A percentile compares a stretch with the other conserved stretches of the same genome.
phyloP scores from a whole-genome alignment of 2,329 filamentous ascomycete species.

The Sporothrix variecibatus region DNA sequence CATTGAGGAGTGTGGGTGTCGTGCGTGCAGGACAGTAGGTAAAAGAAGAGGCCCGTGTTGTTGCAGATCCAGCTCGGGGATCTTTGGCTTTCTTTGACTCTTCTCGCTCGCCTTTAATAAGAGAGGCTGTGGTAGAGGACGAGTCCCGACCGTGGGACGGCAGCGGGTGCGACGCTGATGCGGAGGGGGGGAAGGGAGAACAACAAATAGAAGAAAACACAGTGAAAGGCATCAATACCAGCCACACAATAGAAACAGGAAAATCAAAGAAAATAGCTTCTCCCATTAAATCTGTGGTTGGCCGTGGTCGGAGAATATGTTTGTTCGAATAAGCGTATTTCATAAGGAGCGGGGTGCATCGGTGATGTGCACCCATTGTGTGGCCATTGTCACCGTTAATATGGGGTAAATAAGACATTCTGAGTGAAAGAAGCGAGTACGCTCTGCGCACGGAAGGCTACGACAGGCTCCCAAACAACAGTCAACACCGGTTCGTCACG shows the following conservation, averaged over 20 bases:
- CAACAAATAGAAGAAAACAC: neutral
- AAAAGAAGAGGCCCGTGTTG: conserved; percentile 20
- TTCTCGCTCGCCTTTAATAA: neutral
- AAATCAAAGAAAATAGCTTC: neutral
- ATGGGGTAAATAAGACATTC: neutral
- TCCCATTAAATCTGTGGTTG: neutral
- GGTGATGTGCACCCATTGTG: neutral
- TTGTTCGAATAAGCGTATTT: conserved; percentile 16
- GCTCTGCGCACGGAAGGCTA: neutral
- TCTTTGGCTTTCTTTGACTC: neutral
- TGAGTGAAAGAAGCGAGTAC: too few relatives aligned
- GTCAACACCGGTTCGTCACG: neutral
- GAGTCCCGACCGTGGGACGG: conserved; percentile 1
- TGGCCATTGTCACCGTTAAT: neutral
- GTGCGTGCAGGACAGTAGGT: neutral
- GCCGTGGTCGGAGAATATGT: conserved; percentile 11
- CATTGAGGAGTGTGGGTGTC: neutral
- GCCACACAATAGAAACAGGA: neutral
- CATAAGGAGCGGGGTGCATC: neutral
- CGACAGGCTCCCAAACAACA: neutral
- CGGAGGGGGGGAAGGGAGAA: neutral
- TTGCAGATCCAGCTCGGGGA: conserved; percentile 3
- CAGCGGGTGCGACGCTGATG: neutral
- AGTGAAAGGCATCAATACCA: neutral
- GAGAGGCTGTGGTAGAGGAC: neutral